A percentile compares a stretch with the other conserved stretches of the same genome.
phyloP scores from a whole-genome alignment of 2,329 filamentous ascomycete genomes.

The Pseudogymnoascus sp. region DNA sequence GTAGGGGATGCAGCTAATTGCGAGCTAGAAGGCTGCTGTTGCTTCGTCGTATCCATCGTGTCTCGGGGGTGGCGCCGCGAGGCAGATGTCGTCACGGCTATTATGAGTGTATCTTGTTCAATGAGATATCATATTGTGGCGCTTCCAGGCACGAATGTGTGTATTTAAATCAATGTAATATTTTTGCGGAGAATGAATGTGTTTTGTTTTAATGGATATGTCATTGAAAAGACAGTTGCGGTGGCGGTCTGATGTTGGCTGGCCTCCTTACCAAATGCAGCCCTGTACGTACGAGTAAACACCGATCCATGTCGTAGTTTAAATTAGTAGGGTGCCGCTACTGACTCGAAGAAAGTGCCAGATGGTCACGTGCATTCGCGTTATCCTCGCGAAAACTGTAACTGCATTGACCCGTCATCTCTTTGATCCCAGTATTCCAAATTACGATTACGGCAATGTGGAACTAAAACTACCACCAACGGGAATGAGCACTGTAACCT shows the following conservation, averaged over 20 bases:
- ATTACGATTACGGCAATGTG: constrained; percentile 1
- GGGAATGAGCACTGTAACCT: background rate
- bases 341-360: background rate
- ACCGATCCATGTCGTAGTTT: constrained; percentile 6
- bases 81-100: background rate
- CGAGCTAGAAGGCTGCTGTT: background rate
- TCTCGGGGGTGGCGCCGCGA: background rate
- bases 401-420: background rate
- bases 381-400: constrained; percentile 2
- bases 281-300: constrained; percentile 2
- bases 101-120: background rate
- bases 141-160: background rate
- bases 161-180: background rate
- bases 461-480: background rate
- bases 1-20: background rate
- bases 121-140: constrained; percentile 2
- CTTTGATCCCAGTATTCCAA: background rate
- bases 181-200: background rate
- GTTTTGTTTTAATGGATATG: background rate
- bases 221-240: constrained; percentile 1
- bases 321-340: constrained; percentile 6
- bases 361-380: background rate
- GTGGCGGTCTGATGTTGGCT: constrained; percentile 5
- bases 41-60: constrained; percentile 3
- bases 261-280: constrained; percentile 6